Base-by-base conservation (phyloP, 768 basidiomycete species). In the Tulasnella sp. region DNA sequence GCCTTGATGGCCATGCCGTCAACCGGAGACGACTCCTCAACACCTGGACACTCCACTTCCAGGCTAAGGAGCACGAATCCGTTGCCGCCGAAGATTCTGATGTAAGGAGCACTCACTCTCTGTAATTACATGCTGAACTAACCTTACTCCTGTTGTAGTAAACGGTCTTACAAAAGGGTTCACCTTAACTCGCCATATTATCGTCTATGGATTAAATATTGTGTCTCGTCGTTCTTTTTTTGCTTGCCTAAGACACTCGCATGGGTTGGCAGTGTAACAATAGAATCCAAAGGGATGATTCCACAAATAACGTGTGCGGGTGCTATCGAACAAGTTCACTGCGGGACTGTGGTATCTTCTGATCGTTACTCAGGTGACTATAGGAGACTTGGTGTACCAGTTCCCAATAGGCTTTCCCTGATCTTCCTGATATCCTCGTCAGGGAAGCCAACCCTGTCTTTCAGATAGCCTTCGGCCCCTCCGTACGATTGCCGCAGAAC, bases 11-110 rank as follows among this genome's bases (percentile, higher is more conserved):
- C 28, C 92, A 95, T 41, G 87, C 91, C 84, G 96, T 99, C 82
- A 96, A 96, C 85, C 88, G 91, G 83, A 91, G 94, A 85, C 90
- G 96, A 81, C 86, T 99, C 50, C 87, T 98, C 79, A 91, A 92
- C 40, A 94, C 92, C 80, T 99, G 97, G 97, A 97, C 96, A 46
- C 88, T 99, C 85, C 96, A 98, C 88, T 96, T 96, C 77, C 77
- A 78, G 58, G 77, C 77, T 60, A 78, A 78, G 64, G 54, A 64
- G 41, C 77, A 78, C 22, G 77, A 78, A 50, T 6, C 77, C 14
- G 20, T 34, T 40, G 44, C 48, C 34, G 44, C 44, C 44, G 75
- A 64, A n/a, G 60, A 64, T 12, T 24, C 31, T 28, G 12, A 64
- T 31, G 60, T 64, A 24, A 64, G 60, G 9, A 24, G n/a, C 16